A percentile compares a stretch with the other conserved stretches of the same genome.
Evolutionary conservation across 768 basidiomycete genomes (phyloP).

Genomic region (Lentinula lateritia): DNA sequence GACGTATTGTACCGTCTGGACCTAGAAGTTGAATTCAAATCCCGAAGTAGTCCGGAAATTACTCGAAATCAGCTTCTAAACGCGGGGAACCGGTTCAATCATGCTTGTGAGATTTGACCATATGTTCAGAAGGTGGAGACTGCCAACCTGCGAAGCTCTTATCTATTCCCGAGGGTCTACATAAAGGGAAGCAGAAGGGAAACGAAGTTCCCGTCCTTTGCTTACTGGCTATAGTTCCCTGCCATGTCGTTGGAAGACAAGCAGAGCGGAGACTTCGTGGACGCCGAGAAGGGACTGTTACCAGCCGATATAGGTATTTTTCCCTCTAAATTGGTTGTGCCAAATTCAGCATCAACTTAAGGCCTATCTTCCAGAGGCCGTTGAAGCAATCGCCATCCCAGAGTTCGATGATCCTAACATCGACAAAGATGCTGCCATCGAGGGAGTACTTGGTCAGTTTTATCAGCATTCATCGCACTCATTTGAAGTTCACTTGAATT

Average conservation of each 20-base stretch:
- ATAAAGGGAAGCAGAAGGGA: neutral
- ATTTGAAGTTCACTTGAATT: neutral
- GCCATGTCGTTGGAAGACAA: conserved; percentile 8
- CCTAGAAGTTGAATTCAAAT: neutral
- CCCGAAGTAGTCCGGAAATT: neutral
- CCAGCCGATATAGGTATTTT: neutral
- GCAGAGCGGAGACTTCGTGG: conserved; percentile 2
- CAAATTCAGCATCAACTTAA: neutral
- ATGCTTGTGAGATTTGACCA: neutral
- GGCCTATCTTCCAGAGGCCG: neutral
- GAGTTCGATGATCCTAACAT: conserved; percentile 28
- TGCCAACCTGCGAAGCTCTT: neutral
- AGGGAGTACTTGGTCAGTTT: conserved; percentile 15
- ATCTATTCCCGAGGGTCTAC: neutral
- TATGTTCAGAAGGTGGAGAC: neutral
- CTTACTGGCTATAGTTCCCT: neutral
- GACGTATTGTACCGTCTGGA: neutral
- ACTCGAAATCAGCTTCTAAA: neutral
- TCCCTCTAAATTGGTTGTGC: neutral
- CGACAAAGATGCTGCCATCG: conserved; percentile 17
- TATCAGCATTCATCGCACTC: neutral
- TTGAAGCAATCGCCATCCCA: conserved; percentile 10
- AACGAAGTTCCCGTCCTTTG: neutral
- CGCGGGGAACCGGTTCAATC: neutral
- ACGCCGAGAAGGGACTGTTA: conserved; percentile 4